These are phyloP conservation scores for Nigrospora oryzae DNA, from an alignment of 2,329 filamentous ascomycete species.

Conservation along the genomic window DNA sequence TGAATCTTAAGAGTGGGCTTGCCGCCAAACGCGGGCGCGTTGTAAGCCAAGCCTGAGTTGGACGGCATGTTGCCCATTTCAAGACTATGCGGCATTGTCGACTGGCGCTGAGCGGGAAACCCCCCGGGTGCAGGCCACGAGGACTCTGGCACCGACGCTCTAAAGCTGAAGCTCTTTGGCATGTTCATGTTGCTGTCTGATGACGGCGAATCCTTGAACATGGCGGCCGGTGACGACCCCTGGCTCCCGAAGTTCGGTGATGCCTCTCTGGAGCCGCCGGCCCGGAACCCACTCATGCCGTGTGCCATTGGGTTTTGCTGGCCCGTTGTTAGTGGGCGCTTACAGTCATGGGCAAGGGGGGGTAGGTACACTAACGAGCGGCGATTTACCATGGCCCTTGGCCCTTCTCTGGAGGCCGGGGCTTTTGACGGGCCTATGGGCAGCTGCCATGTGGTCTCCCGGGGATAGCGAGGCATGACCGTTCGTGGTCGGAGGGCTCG, in stretches of 20 bases:
- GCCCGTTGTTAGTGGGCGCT: slow-evolving; percentile 14
- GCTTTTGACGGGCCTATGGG: not conserved
- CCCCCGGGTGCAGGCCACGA: not conserved
- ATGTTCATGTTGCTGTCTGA: slow-evolving; percentile 2
- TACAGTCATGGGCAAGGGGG: too few relatives aligned
- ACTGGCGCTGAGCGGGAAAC: not conserved
- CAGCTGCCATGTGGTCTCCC: slow-evolving; percentile 3
- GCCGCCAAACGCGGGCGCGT: slow-evolving; percentile 4
- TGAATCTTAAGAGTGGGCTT: slow-evolving; percentile 47
- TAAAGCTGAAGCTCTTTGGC: not conserved
- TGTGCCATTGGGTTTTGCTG: slow-evolving; percentile 44
- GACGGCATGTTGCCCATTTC: not conserved
- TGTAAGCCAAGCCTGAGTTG: slow-evolving; percentile 9
- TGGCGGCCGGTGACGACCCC: slow-evolving; percentile 39
- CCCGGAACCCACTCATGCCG: slow-evolving; percentile 39
- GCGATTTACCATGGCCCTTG: slow-evolving; percentile 13
- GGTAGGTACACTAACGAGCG: not conserved
- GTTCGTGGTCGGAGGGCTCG: slow-evolving; percentile 24
- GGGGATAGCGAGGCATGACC: slow-evolving; percentile 7
- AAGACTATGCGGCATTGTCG: not conserved
- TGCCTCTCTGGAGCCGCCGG: slow-evolving; percentile 39
- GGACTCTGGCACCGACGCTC: not conserved
- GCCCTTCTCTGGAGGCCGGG: slow-evolving; percentile 7
- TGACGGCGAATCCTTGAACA: slow-evolving; percentile 26
- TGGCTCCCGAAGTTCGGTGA: slow-evolving; percentile 47